Evolutionary conservation across 768 basidiomycete species (phyloP), one percentile per base, ranked within the genome.

Genomic region (Tricholoma flavovirens): DNA sequence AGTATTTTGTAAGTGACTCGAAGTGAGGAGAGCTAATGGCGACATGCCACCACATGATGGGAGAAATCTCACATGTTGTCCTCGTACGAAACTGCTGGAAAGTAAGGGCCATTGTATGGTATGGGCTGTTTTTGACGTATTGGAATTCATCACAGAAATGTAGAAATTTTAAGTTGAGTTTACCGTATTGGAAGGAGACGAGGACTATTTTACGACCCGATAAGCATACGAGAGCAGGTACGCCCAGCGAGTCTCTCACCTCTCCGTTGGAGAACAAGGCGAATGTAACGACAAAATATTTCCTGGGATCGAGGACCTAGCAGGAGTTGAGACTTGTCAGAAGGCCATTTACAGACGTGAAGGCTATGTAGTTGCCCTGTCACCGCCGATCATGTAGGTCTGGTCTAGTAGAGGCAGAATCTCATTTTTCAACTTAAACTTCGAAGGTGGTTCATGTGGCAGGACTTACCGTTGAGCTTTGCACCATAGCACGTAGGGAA

Each of bases 141-240:
- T 55, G 15, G 3, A 29, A 32, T 33, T 45, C 45, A 43, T 4
- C 4, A 24, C 3, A 42, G 21, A 33, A 42, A 21, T 21, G 52
- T 26, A 4, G 17, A 24, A 26, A 7, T 11, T 21, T n/a, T n/a
- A n/a, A n/a, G n/a, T n/a, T 26, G 4, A 29, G 59, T 29, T 65
- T 56, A 82, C 81, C 57, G 83, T 83, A 64, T 83, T 83, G 0
- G 82, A 83, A 29, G 83, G 82, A 33, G 83, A 83, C 17, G 82
- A 83, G 0, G 82, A 83, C 81, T 83, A 6, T 26, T 19, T 43
- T 51, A 8, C 49, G 10, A 15, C 9, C n/a, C 9, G 61, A 51
- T 35, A 24, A 42, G 53, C 11, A 46, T 26, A 26, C 24, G 54
- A n/a, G 33, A 4, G 30, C 38, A 33, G 14, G 14, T 17, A 21